phyloP scores from a whole-genome alignment of 164 flowering plant species.

The Nymphaea colorata region DNA sequence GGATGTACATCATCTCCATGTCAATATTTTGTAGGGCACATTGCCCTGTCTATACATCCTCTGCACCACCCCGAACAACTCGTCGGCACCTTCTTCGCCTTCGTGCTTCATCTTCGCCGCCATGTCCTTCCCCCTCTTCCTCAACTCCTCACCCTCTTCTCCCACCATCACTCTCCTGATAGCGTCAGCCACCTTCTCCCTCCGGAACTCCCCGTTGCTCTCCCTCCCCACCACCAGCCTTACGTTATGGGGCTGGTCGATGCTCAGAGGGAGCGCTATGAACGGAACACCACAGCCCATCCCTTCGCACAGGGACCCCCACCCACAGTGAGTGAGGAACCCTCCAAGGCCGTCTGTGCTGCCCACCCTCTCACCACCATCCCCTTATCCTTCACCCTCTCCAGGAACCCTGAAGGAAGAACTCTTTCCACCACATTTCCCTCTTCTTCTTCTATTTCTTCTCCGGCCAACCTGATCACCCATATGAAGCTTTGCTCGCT shows the following conservation, averaged over 20 bases:
- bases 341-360: constrained; percentile 18
- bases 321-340: constrained; percentile 28
- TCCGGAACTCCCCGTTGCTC: background rate
- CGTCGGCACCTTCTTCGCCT: background rate
- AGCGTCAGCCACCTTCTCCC: background rate
- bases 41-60: background rate
- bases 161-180: background rate
- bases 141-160: background rate
- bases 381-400: constrained; percentile 10
- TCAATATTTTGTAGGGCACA: too few species aligned
- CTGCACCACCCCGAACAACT: background rate
- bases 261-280: constrained; percentile 22
- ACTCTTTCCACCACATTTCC: constrained; percentile 7
- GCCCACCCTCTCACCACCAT: constrained; percentile 27
- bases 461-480: constrained; percentile 16
- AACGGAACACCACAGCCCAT: constrained; percentile 19
- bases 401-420: constrained; percentile 17
- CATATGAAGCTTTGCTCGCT: constrained; percentile 22
- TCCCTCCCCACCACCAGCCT: constrained; percentile 15
- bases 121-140: background rate
- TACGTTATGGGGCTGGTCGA: constrained; percentile 24
- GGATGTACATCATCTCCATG: too few species aligned
- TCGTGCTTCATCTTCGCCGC: background rate
- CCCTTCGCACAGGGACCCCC: constrained; percentile 20
- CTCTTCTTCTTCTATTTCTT: constrained; percentile 5